phyloP scores from a whole-genome alignment of 768 basidiomycete species.

The Termitomyces eurrhizus region DNA sequence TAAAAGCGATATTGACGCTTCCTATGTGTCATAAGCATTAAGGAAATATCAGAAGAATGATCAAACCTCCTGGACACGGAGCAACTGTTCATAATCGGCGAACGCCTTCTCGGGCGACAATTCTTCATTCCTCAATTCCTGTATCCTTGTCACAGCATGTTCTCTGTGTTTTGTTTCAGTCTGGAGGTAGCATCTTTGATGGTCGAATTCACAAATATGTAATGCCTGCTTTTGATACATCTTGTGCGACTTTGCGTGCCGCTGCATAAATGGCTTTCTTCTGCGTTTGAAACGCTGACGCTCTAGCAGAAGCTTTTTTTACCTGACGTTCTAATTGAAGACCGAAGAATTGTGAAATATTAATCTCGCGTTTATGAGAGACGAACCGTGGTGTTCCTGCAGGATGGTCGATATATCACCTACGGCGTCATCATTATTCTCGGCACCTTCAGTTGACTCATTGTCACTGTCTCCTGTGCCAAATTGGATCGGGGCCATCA shows the following conservation, averaged over 20 bases:
- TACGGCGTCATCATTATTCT: constrained; percentile 5
- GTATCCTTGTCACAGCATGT: constrained; percentile 23
- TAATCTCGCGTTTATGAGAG: constrained; percentile 2
- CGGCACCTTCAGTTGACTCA: constrained; percentile 17
- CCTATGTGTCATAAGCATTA: constrained; percentile 13
- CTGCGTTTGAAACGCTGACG: constrained; percentile 25
- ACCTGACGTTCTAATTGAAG: constrained; percentile 22
- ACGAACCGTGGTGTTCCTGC: constrained; percentile 14
- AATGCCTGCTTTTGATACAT: constrained; percentile 25
- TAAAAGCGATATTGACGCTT: constrained; percentile 19
- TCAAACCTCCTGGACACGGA: constrained; percentile 23
- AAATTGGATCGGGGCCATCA: constrained; percentile 15
- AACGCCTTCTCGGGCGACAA: constrained; percentile 21
- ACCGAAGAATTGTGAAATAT: background rate
- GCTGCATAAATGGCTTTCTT: constrained; percentile 30
- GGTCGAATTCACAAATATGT: constrained; percentile 23
- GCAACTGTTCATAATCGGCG: constrained; percentile 22
- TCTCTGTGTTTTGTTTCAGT: constrained; percentile 21
- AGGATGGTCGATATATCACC: constrained; percentile 11
- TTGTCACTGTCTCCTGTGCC: constrained; percentile 12
- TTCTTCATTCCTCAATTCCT: constrained; percentile 25
- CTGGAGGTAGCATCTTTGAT: background rate
- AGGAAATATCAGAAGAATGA: background rate
- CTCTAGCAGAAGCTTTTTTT: constrained; percentile 22
- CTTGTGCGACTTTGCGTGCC: constrained; percentile 27